Evolutionary conservation across 805 yeast species (phyloP).

Genomic region (Metschnikowia reukaufii): DNA sequence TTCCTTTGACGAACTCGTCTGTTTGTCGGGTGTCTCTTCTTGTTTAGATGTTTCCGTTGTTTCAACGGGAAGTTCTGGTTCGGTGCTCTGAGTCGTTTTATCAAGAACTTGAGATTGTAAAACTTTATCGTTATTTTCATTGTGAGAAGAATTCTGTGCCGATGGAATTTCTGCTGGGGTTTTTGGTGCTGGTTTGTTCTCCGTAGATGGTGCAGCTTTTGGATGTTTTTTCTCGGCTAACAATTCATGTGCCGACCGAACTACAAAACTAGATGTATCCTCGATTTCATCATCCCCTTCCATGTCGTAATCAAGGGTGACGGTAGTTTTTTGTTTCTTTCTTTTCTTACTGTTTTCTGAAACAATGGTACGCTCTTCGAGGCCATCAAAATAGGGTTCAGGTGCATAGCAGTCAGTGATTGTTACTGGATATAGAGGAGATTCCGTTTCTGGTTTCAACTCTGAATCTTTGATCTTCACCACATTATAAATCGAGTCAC

Average conservation of each 20-base stretch:
- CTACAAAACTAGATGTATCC: constrained; percentile 25
- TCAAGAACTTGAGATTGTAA: not conserved
- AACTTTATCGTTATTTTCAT: not conserved
- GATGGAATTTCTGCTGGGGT: too few relatives aligned
- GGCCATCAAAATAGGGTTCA: constrained; percentile 50
- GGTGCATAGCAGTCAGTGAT: constrained; percentile 44
- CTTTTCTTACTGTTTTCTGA: constrained; percentile 8
- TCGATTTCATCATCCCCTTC: constrained; percentile 43
- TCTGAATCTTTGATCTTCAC: constrained; percentile 51
- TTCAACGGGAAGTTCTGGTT: not conserved
- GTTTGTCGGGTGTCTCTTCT: not conserved
- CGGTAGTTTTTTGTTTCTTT: constrained; percentile 29
- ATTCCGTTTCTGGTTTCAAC: constrained; percentile 33
- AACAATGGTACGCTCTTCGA: constrained; percentile 16
- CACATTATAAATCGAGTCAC: constrained; percentile 54
- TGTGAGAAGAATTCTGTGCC: not conserved
- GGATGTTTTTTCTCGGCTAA: constrained; percentile 1
- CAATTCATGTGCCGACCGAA: constrained; percentile 45
- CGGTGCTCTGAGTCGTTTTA: too few relatives aligned
- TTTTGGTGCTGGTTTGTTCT: not conserved
- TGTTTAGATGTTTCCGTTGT: not conserved
- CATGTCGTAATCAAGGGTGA: constrained; percentile 36
- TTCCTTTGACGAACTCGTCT: not conserved
- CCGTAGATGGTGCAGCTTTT: constrained; percentile 1
- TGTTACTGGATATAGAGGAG: constrained; percentile 53